Percentiles rank a stretch among this genome's conserved stretches.
Evolutionary conservation across 2,329 filamentous ascomycete species (phyloP).

Genomic region (Rosellinia necatrix): DNA sequence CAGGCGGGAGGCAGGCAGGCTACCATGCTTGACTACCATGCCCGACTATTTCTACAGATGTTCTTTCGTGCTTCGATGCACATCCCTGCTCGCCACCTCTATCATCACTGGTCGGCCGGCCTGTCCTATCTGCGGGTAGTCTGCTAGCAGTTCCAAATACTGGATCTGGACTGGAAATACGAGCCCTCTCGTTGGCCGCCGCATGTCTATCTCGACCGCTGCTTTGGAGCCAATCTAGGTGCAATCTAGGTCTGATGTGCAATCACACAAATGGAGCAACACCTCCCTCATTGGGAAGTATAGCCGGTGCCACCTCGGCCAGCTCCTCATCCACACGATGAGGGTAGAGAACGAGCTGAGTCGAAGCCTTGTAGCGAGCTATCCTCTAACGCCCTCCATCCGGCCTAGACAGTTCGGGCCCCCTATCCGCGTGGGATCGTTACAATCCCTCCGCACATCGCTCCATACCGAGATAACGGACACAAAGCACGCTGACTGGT

Average conservation of each 20-base stretch:
- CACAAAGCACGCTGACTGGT: slow-evolving; percentile 31
- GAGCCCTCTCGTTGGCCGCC: slow-evolving; percentile 9
- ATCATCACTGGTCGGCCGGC: not conserved
- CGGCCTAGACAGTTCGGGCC: slow-evolving; percentile 20
- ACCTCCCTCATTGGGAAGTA: slow-evolving; percentile 28
- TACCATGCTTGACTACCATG: too few species aligned
- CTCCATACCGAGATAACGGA: slow-evolving; percentile 23
- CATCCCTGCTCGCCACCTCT: slow-evolving; percentile 19
- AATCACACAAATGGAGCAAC: slow-evolving; percentile 18
- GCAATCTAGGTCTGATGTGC: slow-evolving; percentile 23
- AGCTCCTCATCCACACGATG: slow-evolving; percentile 7
- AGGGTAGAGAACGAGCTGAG: slow-evolving; percentile 22
- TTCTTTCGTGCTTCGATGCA: slow-evolving; percentile 22
- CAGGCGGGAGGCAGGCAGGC: not conserved
- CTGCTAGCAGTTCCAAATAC: slow-evolving; percentile 13
- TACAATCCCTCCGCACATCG: slow-evolving; percentile 14
- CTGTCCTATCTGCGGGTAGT: not conserved
- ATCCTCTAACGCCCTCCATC: slow-evolving; percentile 7
- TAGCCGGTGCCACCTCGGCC: slow-evolving; percentile 30
- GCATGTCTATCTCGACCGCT: slow-evolving; percentile 18
- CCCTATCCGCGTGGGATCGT: slow-evolving; percentile 24
- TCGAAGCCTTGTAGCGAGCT: slow-evolving; percentile 10
- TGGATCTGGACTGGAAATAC: slow-evolving; percentile 10
- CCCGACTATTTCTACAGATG: slow-evolving; percentile 3
- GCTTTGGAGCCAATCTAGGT: too few species aligned